Conservation (phyloP, 2,329 filamentous ascomycete genomes). For the Orbilia blumenaviensis region DNA sequence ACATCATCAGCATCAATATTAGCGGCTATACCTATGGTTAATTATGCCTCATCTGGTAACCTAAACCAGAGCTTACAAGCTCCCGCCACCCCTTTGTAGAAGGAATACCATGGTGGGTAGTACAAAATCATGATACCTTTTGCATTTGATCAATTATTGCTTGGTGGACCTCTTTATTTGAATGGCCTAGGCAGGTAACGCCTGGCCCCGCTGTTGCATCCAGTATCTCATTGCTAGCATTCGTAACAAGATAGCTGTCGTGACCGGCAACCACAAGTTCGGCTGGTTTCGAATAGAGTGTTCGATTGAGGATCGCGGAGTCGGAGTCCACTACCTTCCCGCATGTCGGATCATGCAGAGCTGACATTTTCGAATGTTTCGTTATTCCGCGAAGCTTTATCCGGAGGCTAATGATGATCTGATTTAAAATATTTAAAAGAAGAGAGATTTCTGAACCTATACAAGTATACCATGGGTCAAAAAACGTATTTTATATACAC, state of each 20-base stretch:
- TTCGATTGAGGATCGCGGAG: conserved; percentile 40
- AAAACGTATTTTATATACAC: no score
- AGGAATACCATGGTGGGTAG: no score
- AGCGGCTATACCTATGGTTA: conserved; percentile 66
- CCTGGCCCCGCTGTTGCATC: conserved; percentile 79
- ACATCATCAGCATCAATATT: conserved; percentile 58
- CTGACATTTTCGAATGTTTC: conserved; percentile 17
- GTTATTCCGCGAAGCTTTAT: no score
- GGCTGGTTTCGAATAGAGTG: conserved; percentile 44
- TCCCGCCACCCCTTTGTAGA: no score
- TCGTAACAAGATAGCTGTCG: conserved; percentile 39
- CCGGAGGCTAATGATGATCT: no score
- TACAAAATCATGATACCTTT: conserved; percentile 60
- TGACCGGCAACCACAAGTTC: conserved; percentile 39
- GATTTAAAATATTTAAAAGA: no score
- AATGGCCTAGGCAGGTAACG: conserved; percentile 76
- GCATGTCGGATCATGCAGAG: conserved; percentile 30
- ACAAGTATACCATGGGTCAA: no score
- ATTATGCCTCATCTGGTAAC: conserved; percentile 56
- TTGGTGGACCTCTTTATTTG: conserved; percentile 68
- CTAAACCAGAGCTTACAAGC: no score
- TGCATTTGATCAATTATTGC: conserved; percentile 71
- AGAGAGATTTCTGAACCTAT: no score
- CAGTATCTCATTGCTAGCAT: conserved; percentile 66
- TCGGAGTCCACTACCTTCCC: conserved; percentile 1